Conservation (phyloP, 306 rosid species). For the Casuarina cunninghamiana region DNA sequence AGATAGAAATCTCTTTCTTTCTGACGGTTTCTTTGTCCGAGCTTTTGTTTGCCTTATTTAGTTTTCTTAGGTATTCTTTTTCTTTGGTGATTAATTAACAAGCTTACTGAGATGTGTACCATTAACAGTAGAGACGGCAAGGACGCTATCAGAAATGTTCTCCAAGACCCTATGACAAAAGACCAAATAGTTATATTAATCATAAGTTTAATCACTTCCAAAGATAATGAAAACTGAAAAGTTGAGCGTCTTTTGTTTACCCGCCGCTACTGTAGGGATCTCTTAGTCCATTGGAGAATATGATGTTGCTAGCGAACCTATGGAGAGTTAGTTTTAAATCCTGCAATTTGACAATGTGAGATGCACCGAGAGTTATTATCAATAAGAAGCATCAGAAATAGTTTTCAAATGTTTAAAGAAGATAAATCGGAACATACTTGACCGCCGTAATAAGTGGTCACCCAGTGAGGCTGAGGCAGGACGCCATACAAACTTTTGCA, state of each 20-base stretch:
- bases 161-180: conserved; percentile 50
- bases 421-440: conserved; percentile 38
- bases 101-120: conserved; percentile 33
- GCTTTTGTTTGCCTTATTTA: not conserved
- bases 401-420: not conserved
- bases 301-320: conserved; percentile 28
- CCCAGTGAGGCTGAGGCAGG: conserved; percentile 63
- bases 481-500: conserved; percentile 50
- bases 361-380: not conserved
- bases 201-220: not conserved
- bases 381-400: not conserved
- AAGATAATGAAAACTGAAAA: not conserved
- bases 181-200: not conserved
- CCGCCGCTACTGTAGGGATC: conserved; percentile 67
- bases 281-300: conserved; percentile 54
- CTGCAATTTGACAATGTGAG: conserved; percentile 29
- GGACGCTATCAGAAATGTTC: conserved; percentile 51
- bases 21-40: not conserved
- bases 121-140: conserved; percentile 46
- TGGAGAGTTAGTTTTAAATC: conserved; percentile 47
- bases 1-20: not conserved
- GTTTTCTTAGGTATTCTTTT: not conserved
- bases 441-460: conserved; percentile 65
- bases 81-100: not conserved
- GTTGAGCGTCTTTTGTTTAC: conserved; percentile 29